These are phyloP conservation scores for Fusarium brevicatenulatum DNA, from an alignment of 2,329 filamentous ascomycete genomes.

Conservation along the genomic window DNA sequence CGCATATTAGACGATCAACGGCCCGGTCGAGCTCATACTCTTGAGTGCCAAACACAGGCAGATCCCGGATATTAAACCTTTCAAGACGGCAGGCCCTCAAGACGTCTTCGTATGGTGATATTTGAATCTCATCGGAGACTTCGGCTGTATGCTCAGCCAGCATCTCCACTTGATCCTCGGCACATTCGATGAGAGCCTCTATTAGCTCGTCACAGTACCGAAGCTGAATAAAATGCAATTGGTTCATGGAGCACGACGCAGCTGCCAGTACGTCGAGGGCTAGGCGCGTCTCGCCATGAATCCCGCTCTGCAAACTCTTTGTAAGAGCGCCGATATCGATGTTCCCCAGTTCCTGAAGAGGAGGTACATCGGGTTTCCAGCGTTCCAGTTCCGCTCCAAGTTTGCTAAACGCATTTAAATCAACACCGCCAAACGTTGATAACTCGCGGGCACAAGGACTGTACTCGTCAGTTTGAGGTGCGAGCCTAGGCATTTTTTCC, in stretches of 20 bases:
- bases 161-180: constrained; percentile 85
- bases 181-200: constrained; percentile 89
- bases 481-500: constrained; percentile 52
- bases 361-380: constrained; percentile 79
- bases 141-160: constrained; percentile 87
- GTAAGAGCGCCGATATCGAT: constrained; percentile 92
- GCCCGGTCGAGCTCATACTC: constrained; percentile 87
- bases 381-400: constrained; percentile 74
- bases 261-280: constrained; percentile 85
- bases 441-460: constrained; percentile 64
- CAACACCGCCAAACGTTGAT: constrained; percentile 76
- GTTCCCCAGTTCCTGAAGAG: constrained; percentile 80
- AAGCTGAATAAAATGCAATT: constrained; percentile 73
- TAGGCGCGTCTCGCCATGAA: constrained; percentile 88
- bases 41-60: constrained; percentile 76
- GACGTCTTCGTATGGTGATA: constrained; percentile 89
- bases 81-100: constrained; percentile 81
- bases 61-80: constrained; percentile 75
- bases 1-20: constrained; percentile 86
- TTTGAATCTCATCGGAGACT: constrained; percentile 84
- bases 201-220: constrained; percentile 86
- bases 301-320: constrained; percentile 88
- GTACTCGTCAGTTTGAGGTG: constrained; percentile 63
- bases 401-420: constrained; percentile 71
- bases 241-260: constrained; percentile 69